Conservation (phyloP, 1,284 basidiomycete species). For the Polyporus tsugae region DNA sequence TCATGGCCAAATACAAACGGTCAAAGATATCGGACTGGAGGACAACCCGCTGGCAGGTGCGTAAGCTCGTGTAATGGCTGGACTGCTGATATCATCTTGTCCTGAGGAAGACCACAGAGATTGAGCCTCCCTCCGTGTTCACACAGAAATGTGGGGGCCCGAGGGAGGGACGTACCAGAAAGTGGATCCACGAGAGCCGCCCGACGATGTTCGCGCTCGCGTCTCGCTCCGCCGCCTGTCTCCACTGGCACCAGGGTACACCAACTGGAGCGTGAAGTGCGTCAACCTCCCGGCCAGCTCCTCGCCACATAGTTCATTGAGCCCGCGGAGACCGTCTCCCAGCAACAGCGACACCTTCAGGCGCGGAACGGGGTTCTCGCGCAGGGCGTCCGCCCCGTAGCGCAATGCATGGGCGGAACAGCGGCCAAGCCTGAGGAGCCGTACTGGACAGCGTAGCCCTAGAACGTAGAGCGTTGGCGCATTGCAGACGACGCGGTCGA, state of each 20-base stretch:
- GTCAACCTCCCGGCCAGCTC: neutral
- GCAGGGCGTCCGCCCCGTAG: neutral
- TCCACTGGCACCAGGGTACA: no score
- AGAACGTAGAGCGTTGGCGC: neutral
- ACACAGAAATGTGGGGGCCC: no score
- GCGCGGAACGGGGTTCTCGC: neutral
- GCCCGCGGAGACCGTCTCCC: no score
- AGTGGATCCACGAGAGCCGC: no score
- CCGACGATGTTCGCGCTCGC: no score
- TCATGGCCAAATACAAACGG: neutral
- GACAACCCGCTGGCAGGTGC: neutral
- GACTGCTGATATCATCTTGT: neutral
- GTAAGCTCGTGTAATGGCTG: neutral
- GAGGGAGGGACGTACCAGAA: no score
- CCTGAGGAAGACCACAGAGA: no score
- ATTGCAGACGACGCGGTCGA: neutral
- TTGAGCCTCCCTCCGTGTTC: no score
- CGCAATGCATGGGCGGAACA: neutral
- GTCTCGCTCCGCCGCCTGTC: no score
- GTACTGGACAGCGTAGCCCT: neutral
- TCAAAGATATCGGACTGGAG: neutral
- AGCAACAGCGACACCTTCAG: no score
- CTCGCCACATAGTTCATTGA: neutral
- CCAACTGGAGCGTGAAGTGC: neutral
- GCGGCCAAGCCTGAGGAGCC: neutral